phyloP scores from a whole-genome alignment of 495 filamentous ascomycete species.

The Cenococcum geophilum region DNA sequence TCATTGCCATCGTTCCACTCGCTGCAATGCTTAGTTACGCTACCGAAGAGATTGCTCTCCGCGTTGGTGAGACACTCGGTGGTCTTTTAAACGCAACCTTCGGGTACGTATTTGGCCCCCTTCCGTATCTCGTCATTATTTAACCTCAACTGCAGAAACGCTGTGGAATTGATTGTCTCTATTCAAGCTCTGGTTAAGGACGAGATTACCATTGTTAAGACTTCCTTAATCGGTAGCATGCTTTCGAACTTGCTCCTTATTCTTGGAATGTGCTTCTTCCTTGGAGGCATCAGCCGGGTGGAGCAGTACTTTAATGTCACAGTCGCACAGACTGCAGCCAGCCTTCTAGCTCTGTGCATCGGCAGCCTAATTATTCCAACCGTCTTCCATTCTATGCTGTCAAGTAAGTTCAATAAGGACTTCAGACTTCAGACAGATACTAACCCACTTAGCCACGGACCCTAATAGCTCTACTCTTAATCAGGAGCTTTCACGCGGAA shows the following conservation, averaged over 20 bases:
- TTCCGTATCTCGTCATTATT: background rate
- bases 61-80: conserved; percentile 70
- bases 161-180: conserved; percentile 86
- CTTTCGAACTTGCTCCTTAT: conserved; percentile 88
- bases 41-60: conserved; percentile 42
- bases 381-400: conserved; percentile 54
- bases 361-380: conserved; percentile 82
- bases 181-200: conserved; percentile 69
- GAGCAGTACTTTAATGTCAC: conserved; percentile 90
- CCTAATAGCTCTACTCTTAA: conserved; percentile 39
- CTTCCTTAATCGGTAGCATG: conserved; percentile 85
- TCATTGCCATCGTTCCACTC: conserved; percentile 68
- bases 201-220: conserved; percentile 83
- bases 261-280: conserved; percentile 90
- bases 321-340: conserved; percentile 87
- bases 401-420: background rate
- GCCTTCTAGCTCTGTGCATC: conserved; percentile 72
- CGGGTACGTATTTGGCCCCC: conserved; percentile 49
- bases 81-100: conserved; percentile 85
- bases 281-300: conserved; percentile 68
- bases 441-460: background rate
- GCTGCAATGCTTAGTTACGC: conserved; percentile 41
- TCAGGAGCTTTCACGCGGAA: conserved; percentile 25
- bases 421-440: background rate
- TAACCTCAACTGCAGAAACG: conserved; percentile 53